These are phyloP conservation scores for Lasiodiplodia theobromae DNA, from an alignment of 2,329 filamentous ascomycete species.

Conservation along the genomic window DNA sequence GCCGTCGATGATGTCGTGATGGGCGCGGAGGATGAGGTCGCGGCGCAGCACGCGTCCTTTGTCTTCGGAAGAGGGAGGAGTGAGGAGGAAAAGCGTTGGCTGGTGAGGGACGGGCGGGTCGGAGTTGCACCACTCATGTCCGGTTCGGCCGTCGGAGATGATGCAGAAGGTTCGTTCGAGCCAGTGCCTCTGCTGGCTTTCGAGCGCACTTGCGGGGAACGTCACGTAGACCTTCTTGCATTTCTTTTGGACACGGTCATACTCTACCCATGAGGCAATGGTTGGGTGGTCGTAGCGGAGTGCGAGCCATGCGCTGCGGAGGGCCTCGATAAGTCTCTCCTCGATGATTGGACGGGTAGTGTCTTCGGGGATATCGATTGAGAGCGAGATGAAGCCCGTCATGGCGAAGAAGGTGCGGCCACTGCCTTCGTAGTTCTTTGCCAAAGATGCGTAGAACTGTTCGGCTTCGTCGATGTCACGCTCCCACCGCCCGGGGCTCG, in stretches of 20 bases:
- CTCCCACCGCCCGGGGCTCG: conserved; percentile 40
- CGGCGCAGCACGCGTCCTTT: conserved; percentile 33
- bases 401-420: conserved; percentile 54
- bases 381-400: conserved; percentile 48
- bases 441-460: conserved; percentile 50
- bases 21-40: conserved; percentile 48
- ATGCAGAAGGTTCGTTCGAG: conserved; percentile 41
- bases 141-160: conserved; percentile 37
- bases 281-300: conserved; percentile 46
- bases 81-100: conserved; percentile 46
- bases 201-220: background rate
- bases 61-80: conserved; percentile 28
- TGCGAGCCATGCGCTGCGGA: conserved; percentile 46
- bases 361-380: conserved; percentile 8
- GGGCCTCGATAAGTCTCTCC: conserved; percentile 38
- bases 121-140: conserved; percentile 45
- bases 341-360: conserved; percentile 30
- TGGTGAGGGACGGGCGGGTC: conserved; percentile 44
- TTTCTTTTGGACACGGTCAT: conserved; percentile 31
- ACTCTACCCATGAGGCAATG: conserved; percentile 40
- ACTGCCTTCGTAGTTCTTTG: conserved; percentile 45
- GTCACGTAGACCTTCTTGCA: conserved; percentile 42
- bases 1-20: conserved; percentile 52
- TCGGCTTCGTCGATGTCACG: conserved; percentile 53
- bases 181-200: conserved; percentile 36